These are phyloP conservation scores for Suillus cothurnatus DNA, from an alignment of 768 basidiomycete genomes.

Conservation along the genomic window DNA sequence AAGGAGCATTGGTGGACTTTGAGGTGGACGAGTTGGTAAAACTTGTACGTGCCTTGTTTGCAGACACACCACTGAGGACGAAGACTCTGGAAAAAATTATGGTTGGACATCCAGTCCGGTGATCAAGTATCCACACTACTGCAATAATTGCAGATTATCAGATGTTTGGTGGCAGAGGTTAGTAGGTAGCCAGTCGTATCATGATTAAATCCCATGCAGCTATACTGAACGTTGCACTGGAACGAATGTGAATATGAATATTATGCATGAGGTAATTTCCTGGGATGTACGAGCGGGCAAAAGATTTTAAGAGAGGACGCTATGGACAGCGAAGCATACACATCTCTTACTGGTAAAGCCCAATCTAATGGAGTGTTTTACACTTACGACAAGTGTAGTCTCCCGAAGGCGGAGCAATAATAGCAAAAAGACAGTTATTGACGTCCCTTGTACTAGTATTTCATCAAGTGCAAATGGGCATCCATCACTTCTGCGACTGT, in stretches of 20 bases:
- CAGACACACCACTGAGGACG: slow-evolving; percentile 81
- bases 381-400: no score
- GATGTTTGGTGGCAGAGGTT: not conserved
- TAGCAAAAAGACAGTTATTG: not conserved
- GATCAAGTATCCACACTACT: not conserved
- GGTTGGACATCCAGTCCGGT: slow-evolving; percentile 54
- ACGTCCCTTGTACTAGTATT: no score
- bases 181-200: not conserved
- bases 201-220: not conserved
- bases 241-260: not conserved
- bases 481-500: no score
- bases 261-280: not conserved
- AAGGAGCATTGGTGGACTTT: slow-evolving; percentile 90
- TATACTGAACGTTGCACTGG: not conserved
- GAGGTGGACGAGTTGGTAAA: slow-evolving; percentile 78
- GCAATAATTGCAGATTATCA: not conserved
- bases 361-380: no score
- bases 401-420: no score
- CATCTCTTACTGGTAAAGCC: not conserved
- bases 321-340: not conserved
- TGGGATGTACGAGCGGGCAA: not conserved
- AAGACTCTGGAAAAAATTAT: slow-evolving; percentile 77
- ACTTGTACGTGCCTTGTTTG: slow-evolving; percentile 86
- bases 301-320: not conserved
- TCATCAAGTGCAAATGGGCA: no score